phyloP scores from a whole-genome alignment of 352 stramenopile genomes.

The Globisporangium nodosum region DNA sequence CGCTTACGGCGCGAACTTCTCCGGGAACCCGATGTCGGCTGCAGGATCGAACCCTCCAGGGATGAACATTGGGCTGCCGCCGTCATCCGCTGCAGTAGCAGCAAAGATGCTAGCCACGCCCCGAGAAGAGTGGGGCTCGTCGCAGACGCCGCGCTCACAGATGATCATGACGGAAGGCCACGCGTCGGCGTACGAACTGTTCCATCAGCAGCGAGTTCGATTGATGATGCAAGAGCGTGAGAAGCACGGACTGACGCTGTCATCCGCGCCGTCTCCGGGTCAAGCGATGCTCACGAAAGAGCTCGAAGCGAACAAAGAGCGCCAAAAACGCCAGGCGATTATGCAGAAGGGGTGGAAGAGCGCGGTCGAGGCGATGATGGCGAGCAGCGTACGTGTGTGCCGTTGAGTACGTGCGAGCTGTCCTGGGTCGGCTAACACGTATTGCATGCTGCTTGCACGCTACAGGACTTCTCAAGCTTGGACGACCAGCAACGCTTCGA shows the following conservation, averaged over 20 bases:
- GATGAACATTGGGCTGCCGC: conserved; percentile 28
- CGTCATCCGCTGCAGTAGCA: conserved; percentile 28
- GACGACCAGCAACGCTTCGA: conserved; percentile 64
- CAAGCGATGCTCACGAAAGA: conserved; percentile 87
- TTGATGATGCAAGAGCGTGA: conserved; percentile 84
- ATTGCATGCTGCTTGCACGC: background rate
- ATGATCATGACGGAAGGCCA: conserved; percentile 81
- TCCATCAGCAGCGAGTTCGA: conserved; percentile 79
- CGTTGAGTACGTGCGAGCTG: background rate
- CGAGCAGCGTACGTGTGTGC: conserved; percentile 41
- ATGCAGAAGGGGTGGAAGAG: conserved; percentile 89
- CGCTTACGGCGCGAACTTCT: conserved; percentile 16
- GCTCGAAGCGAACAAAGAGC: conserved; percentile 83
- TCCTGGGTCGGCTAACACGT: no score
- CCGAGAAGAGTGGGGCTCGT: conserved; percentile 84
- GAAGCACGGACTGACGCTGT: conserved; percentile 72
- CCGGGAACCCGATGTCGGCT: conserved; percentile 6
- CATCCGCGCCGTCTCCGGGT: conserved; percentile 68
- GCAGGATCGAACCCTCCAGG: background rate
- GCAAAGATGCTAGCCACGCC: conserved; percentile 60
- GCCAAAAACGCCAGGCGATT: conserved; percentile 81
- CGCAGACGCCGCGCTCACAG: conserved; percentile 75
- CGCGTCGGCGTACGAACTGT: conserved; percentile 79
- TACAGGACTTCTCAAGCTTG: conserved; percentile 38
- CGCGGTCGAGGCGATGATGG: conserved; percentile 78